Conservation (phyloP, 352 stramenopile species). For the Halophytophthora batemanensis region DNA sequence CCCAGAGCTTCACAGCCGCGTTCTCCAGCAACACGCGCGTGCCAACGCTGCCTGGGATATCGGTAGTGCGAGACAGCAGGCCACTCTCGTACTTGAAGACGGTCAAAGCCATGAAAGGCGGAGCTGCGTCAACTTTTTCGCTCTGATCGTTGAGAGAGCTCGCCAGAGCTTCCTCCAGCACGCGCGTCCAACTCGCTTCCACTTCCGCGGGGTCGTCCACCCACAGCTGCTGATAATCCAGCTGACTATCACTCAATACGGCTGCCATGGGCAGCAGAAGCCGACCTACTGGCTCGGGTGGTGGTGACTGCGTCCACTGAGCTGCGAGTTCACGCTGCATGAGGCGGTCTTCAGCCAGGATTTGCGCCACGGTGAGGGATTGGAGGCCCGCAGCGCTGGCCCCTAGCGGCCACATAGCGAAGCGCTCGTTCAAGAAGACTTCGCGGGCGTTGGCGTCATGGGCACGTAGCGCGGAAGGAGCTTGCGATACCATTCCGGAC, state of each 20-base stretch:
- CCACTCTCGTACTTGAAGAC: slow-evolving; percentile 22
- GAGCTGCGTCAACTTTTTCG: no score
- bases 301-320: background rate
- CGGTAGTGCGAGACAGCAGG: slow-evolving; percentile 1
- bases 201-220: slow-evolving; percentile 9
- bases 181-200: slow-evolving; percentile 9
- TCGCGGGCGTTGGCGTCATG: slow-evolving; percentile 7
- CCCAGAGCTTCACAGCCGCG: slow-evolving; percentile 33
- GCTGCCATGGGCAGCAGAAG: slow-evolving; percentile 26
- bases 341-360: slow-evolving; percentile 22
- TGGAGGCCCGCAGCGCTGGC: background rate
- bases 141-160: background rate
- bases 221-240: slow-evolving; percentile 14
- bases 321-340: slow-evolving; percentile 16
- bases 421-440: slow-evolving; percentile 21
- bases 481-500: background rate
- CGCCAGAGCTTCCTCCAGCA: slow-evolving; percentile 10
- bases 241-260: slow-evolving; percentile 12
- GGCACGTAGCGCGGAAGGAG: background rate
- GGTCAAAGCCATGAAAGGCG: slow-evolving; percentile 19
- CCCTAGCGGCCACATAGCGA: slow-evolving; percentile 34
- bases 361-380: slow-evolving; percentile 16
- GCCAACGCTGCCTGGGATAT: slow-evolving; percentile 19
- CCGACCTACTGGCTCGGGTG: slow-evolving; percentile 15
- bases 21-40: slow-evolving; percentile 35